Conservation (phyloP, 2,329 filamentous ascomycete species). For the Arachnomyces sp. region DNA sequence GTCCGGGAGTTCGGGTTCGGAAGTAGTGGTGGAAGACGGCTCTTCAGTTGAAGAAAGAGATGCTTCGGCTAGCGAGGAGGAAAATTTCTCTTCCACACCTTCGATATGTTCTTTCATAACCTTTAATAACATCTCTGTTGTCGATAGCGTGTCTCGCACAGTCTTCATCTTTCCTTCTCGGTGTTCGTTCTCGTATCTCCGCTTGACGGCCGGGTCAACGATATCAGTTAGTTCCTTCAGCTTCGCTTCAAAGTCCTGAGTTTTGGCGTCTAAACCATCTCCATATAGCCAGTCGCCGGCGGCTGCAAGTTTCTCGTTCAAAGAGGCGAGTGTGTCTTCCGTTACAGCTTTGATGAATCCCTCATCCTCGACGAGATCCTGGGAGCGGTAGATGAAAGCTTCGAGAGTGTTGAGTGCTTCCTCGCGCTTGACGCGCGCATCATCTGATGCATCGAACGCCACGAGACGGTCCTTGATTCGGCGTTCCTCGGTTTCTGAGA, state of each 20-base stretch:
- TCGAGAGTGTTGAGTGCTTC: constrained; percentile 91
- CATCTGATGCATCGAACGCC: constrained; percentile 81
- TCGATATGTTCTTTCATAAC: constrained; percentile 67
- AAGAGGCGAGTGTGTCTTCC: constrained; percentile 54
- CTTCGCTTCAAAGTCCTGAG: constrained; percentile 66
- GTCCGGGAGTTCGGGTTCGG: constrained; percentile 23
- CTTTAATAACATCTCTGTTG: constrained; percentile 62
- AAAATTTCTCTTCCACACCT: constrained; percentile 56
- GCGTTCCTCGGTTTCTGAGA: constrained; percentile 30
- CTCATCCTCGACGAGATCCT: constrained; percentile 72
- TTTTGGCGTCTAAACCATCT: constrained; percentile 68
- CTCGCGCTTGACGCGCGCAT: constrained; percentile 66
- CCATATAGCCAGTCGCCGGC: constrained; percentile 87
- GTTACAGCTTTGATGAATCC: constrained; percentile 67
- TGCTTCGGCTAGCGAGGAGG: constrained; percentile 42
- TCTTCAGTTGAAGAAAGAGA: constrained; percentile 36
- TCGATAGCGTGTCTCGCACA: constrained; percentile 63
- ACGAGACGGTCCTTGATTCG: constrained; percentile 64
- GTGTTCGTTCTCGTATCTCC: constrained; percentile 63
- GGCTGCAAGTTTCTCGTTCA: constrained; percentile 61
- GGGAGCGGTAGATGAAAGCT: constrained; percentile 79
- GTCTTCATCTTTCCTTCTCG: constrained; percentile 62
- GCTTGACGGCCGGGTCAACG: constrained; percentile 66
- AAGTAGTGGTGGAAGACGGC: constrained; percentile 39
- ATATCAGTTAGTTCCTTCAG: constrained; percentile 71